These are phyloP conservation scores for Kregervanrija delftensis DNA, from an alignment of 805 yeast genomes.

Conservation along the genomic window DNA sequence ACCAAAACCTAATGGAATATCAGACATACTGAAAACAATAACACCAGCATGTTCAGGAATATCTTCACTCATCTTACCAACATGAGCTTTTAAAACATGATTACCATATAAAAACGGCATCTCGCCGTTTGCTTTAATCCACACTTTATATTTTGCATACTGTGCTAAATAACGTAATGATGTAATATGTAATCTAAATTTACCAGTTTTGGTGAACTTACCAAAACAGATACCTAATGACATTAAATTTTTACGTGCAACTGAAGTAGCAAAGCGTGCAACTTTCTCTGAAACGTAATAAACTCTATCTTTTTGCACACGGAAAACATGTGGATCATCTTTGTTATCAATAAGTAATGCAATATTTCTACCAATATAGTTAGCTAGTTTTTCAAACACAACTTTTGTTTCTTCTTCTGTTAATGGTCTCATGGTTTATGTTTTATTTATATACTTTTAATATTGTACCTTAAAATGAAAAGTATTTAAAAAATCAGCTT, in stretches of 20 bases:
- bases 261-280: slow-evolving; percentile 83
- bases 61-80: slow-evolving; percentile 95
- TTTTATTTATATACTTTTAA: not conserved
- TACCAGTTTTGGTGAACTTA: slow-evolving; percentile 95
- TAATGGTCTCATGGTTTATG: slow-evolving; percentile 71
- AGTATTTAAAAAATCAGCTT: not conserved
- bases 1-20: slow-evolving; percentile 92
- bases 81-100: slow-evolving; percentile 92
- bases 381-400: slow-evolving; percentile 93
- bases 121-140: slow-evolving; percentile 97
- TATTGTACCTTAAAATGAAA: not conserved
- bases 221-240: slow-evolving; percentile 92
- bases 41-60: slow-evolving; percentile 98
- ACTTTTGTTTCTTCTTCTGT: slow-evolving; percentile 97
- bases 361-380: slow-evolving; percentile 94
- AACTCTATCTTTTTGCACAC: slow-evolving; percentile 94
- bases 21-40: slow-evolving; percentile 83
- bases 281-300: slow-evolving; percentile 82
- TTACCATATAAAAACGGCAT: slow-evolving; percentile 98
- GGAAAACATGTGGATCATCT: slow-evolving; percentile 86
- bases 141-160: slow-evolving; percentile 85
- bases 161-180: slow-evolving; percentile 75
- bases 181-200: slow-evolving; percentile 93
- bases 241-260: slow-evolving; percentile 85
- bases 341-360: slow-evolving; percentile 78